phyloP scores from a whole-genome alignment of 176 grass and related monocot species.

The Juncus inflexus region DNA sequence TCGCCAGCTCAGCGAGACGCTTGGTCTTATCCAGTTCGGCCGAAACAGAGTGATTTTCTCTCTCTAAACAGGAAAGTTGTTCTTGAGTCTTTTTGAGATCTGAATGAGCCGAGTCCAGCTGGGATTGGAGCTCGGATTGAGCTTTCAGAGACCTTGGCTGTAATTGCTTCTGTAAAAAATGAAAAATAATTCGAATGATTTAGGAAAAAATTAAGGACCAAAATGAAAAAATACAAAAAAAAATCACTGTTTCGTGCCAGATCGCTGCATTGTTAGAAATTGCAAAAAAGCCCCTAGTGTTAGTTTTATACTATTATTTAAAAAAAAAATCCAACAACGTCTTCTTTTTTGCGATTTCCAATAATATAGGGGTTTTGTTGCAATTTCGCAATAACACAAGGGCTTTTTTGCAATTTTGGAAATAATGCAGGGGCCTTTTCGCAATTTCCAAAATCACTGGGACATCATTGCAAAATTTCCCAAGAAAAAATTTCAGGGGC shows the following conservation, averaged over 20 bases:
- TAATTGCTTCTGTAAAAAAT: conserved; percentile 52
- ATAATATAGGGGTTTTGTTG: too few species aligned
- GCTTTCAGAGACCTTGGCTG: conserved; percentile 27
- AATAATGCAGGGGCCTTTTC: too few species aligned
- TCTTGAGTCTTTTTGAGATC: conserved; percentile 82
- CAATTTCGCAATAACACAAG: too few species aligned
- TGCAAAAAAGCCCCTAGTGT: too few species aligned
- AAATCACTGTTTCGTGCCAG: too few species aligned
- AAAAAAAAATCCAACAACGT: too few species aligned
- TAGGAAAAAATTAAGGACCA: conserved; percentile 9
- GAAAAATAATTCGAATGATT: not conserved
- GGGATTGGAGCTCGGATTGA: conserved; percentile 56
- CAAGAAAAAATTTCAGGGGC: not conserved
- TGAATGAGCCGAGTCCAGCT: conserved; percentile 50
- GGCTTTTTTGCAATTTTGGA: too few species aligned
- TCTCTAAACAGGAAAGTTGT: conserved; percentile 47
- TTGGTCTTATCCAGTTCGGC: conserved; percentile 66
- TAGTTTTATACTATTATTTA: too few species aligned
- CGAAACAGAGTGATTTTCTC: conserved; percentile 56
- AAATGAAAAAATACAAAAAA: not conserved
- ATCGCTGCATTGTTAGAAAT: too few species aligned
- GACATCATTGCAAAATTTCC: too few species aligned
- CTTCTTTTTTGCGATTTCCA: too few species aligned
- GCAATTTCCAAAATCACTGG: too few species aligned
- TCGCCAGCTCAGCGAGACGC: conserved; percentile 41